Evolutionary conservation across 225 moss, liverwort and hornwort species (phyloP).

Genomic region (Thuidium tamariscinum): DNA sequence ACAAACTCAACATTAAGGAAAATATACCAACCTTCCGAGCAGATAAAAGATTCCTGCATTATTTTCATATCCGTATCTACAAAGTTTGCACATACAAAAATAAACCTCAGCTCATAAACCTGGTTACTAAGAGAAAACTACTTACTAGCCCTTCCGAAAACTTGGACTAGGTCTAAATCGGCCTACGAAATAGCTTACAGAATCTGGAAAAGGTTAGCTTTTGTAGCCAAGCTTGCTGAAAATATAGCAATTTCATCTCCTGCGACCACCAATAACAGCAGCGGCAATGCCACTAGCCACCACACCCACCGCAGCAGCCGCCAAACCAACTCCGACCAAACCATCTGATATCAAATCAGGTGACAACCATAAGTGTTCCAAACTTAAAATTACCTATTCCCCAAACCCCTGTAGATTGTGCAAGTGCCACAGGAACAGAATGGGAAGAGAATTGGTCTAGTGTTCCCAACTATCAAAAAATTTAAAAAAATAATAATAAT

Average conservation of each 20-base stretch:
- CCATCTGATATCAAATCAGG: slow-evolving; percentile 56
- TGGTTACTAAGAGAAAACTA: background rate
- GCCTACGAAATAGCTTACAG: background rate
- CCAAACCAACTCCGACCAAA: slow-evolving; percentile 92
- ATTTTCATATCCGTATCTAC: slow-evolving; percentile 11
- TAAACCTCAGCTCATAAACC: background rate
- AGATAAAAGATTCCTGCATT: background rate
- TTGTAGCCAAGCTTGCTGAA: background rate
- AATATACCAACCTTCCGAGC: background rate
- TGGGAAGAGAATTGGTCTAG: background rate
- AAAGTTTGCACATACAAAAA: slow-evolving; percentile 1
- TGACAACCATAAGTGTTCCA: background rate
- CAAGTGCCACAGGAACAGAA: background rate
- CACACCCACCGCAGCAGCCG: slow-evolving; percentile 92
- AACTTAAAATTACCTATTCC: background rate
- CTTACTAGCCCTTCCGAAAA: background rate
- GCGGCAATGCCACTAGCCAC: slow-evolving; percentile 97
- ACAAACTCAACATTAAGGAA: background rate
- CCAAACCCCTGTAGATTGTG: background rate
- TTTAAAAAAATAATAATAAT: background rate
- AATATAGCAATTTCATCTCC: slow-evolving; percentile 16
- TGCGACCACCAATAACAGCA: slow-evolving; percentile 47
- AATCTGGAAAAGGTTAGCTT: background rate
- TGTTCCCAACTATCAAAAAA: background rate
- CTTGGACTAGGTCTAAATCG: background rate